Base-by-base conservation (phyloP, 805 yeast species). In the Teunomyces cretensis region DNA sequence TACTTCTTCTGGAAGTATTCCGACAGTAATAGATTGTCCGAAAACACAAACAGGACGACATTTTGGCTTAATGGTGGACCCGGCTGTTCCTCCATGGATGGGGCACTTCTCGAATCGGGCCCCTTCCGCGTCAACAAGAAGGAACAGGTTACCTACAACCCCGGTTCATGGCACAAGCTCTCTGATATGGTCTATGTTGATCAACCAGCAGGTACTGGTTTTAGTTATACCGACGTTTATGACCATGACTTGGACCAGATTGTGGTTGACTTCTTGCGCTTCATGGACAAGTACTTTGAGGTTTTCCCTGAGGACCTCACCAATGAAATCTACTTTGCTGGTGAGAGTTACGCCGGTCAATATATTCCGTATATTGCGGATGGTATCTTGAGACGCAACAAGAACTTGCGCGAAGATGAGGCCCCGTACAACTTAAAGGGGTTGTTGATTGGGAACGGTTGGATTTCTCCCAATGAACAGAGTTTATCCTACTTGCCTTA, bases 1-100 rank as follows among this genome's bases (percentile, higher is more conserved):
- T 75, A 87, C 56, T 90, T 86, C 58, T 90, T 88, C 60, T 88
- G 96, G 96, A 80, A 79, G 56, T 84, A 83, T 44, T 67, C 46
- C n/a, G 75, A 72, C 49, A 44, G 47, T 9, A 44, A 61, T 30
- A 61, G 63, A 41, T 44, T 55, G 9, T 62, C 62, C 0, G 65
- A 60, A 33, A 62, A 72, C 17, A 53, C 55, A 32, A 68, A 74
- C 52, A 75, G 74, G 50, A 73, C 86, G 16, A 75, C 86, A 7
- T 75, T 94, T 44, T 94, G 99, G 98, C 74, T 94, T 16, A 94
- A 94, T 62, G 99, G 99, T 32, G 99, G 99, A 0, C 99, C 99
- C 0, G 99, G 99, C 0, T 94, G 99, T 63, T 90, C 97, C 1
- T 90, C 97, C 0, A 82, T 92, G 94, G 99, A 94, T 65, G 99